Conservation (phyloP, 208 protist genomes). For the Trypanosoma melophagium region DNA sequence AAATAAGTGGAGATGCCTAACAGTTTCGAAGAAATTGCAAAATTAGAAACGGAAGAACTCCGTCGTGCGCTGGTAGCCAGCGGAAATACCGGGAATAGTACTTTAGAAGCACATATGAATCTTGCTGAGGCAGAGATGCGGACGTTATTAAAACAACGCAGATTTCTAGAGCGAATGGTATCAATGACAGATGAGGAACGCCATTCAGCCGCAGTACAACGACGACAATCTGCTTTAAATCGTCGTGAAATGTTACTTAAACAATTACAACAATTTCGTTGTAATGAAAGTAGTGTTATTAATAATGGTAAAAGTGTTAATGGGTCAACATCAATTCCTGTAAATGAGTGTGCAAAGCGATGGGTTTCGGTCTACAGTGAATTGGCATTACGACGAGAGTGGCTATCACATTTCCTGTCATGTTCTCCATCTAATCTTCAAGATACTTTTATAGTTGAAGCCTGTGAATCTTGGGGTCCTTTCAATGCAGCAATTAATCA, state of each 20-base stretch:
- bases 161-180: constrained; percentile 9
- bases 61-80: neutral
- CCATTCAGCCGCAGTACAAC: constrained; percentile 3
- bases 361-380: constrained; percentile 21
- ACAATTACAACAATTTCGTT: constrained; percentile 11
- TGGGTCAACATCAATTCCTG: neutral
- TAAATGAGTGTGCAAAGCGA: neutral
- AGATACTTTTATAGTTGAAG: neutral
- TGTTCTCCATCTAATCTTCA: constrained; percentile 4
- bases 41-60: constrained; percentile 1
- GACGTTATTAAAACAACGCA: constrained; percentile 9
- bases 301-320: neutral
- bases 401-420: constrained; percentile 13
- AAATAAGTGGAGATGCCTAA: neutral
- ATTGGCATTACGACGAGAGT: constrained; percentile 16
- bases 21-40: constrained; percentile 12
- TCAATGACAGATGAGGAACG: constrained; percentile 8
- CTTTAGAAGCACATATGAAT: constrained; percentile 8
- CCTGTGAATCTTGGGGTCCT: constrained; percentile 59
- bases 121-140: constrained; percentile 28
- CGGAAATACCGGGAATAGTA: neutral
- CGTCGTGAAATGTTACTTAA: constrained; percentile 16
- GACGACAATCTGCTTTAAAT: neutral
- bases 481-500: constrained; percentile 43
- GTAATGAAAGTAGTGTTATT: neutral